A percentile compares a stretch with the other conserved stretches of the same genome.
Conservation (phyloP, 768 basidiomycete genomes). For the Suillus luteus region DNA sequence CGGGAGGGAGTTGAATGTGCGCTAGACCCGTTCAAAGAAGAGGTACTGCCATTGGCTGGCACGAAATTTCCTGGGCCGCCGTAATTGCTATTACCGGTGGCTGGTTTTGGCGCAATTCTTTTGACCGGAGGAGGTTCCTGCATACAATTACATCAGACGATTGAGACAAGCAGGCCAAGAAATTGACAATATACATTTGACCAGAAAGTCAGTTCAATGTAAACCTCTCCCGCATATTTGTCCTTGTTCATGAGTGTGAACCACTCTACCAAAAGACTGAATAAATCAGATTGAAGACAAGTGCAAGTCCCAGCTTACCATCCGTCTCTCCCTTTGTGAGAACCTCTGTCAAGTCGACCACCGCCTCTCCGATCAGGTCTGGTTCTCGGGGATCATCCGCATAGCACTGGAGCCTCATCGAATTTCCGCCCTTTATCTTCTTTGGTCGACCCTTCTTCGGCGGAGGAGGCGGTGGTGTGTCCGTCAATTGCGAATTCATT, state of each 20-base stretch:
- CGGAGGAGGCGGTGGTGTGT: slow-evolving; percentile 68
- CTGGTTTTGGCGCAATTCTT: slow-evolving; percentile 51
- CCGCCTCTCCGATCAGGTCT: slow-evolving; percentile 90
- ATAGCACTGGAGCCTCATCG: slow-evolving; percentile 83
- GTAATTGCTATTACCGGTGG: slow-evolving; percentile 61
- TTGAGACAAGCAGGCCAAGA: slow-evolving; percentile 12
- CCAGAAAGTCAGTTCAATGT: slow-evolving; percentile 96
- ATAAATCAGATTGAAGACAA: slow-evolving; percentile 14
- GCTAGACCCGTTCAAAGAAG: slow-evolving; percentile 28
- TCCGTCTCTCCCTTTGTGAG: slow-evolving; percentile 96
- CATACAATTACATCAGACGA: slow-evolving; percentile 1
- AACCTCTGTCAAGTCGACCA: slow-evolving; percentile 86
- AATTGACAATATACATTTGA: slow-evolving; percentile 66
- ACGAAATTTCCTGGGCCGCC: slow-evolving; percentile 79
- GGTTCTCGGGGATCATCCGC: slow-evolving; percentile 96
- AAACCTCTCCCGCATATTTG: slow-evolving; percentile 94
- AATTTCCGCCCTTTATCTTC: slow-evolving; percentile 69
- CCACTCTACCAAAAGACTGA: slow-evolving; percentile 68
- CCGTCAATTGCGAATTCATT: slow-evolving; percentile 40
- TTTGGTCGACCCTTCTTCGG: slow-evolving; percentile 50
- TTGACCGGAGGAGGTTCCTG: slow-evolving; percentile 83
- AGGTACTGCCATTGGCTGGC: slow-evolving; percentile 44
- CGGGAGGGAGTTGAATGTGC: slow-evolving; percentile 15
- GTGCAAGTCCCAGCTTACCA: slow-evolving; percentile 54
- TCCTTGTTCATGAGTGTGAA: slow-evolving; percentile 88